These are phyloP conservation scores for Populus hybrid DNA, from an alignment of 441 rosid genomes.

Conservation along the genomic window DNA sequence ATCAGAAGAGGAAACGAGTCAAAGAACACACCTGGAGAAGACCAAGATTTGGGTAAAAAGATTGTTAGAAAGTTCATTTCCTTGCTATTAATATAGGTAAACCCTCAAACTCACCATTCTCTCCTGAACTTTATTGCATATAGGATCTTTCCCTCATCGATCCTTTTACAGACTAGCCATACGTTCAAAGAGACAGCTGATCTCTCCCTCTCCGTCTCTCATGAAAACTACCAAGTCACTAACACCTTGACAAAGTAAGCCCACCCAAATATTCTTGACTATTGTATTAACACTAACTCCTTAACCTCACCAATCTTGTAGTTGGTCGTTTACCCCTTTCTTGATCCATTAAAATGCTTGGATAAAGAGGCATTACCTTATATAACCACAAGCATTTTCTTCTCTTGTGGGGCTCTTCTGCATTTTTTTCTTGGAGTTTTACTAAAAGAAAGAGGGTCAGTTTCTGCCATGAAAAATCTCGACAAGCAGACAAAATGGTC, in stretches of 20 bases:
- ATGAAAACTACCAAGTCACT: background rate
- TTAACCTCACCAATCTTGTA: constrained; percentile 22
- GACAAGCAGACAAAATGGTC: constrained; percentile 67
- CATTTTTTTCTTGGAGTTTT: background rate
- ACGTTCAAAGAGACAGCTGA: background rate
- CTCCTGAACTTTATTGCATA: background rate
- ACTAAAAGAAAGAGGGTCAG: constrained; percentile 15
- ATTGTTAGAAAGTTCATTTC: constrained; percentile 23
- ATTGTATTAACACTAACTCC: background rate
- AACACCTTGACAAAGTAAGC: constrained; percentile 22
- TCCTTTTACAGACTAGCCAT: background rate
- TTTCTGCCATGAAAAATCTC: constrained; percentile 45
- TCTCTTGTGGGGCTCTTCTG: too few relatives aligned
- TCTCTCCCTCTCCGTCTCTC: constrained; percentile 1
- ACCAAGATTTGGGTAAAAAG: constrained; percentile 15
- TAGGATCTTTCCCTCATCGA: background rate
- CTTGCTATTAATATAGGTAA: constrained; percentile 9
- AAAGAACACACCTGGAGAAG: constrained; percentile 9
- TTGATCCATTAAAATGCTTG: constrained; percentile 7
- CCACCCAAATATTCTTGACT: constrained; percentile 27
- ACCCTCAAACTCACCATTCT: constrained; percentile 12
- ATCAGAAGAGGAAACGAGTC: constrained; percentile 13
- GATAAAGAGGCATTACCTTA: constrained; percentile 8
- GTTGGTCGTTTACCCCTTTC: constrained; percentile 4
- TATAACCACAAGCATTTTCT: background rate